Evolutionary conservation across 176 grass and related monocot species (phyloP), one percentile per base, ranked within the genome.

Genomic region (Zoysia pacifica): DNA sequence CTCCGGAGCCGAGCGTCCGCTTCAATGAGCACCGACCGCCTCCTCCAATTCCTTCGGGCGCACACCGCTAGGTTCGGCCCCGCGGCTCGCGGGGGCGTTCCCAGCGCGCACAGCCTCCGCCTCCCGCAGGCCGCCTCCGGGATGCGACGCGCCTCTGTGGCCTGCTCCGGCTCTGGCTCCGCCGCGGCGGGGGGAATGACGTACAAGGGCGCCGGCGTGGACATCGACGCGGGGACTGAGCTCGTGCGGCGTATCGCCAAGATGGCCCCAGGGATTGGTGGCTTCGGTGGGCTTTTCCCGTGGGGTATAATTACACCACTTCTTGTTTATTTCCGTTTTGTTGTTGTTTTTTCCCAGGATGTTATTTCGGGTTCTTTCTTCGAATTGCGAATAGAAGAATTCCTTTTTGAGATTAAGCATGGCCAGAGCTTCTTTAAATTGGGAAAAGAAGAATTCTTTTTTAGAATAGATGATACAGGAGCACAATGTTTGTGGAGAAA

Each of bases 211-310:
- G 92, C 92, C 35, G 92, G 92, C 3, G 92, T 98, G 49, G 95
- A 98, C 62, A 98, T 98, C 9, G 92, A 98, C 38, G 92, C 90
- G 11, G 95, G 92, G 0, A 65, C 95, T 9, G 95, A 98, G 77
- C 81, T 98, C 66, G 95, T 98, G 1, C 81, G 90, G 5, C 87
- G 96, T 62, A 98, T 98, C 75, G 79, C 75, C 62, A 95, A 70
- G 78, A 84, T 93, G 96, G 92, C 96, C 5, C 96, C 96, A 3
- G 88, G 81, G 38, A 91, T 99, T 12, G 92, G 96, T 19, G 92
- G 92, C 50, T 99, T 99, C 48, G 92, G 92, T 14, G 96, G 96
- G 41, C 96, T 95, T 76, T 99, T 55, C 78, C 88, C 92, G 13
- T 89, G 48, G 39, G 93, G 96, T 99, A 85, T 28, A 3, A 41